Conservation (phyloP, 352 stramenopile genomes). For the Chrysophaeum taylorii region DNA sequence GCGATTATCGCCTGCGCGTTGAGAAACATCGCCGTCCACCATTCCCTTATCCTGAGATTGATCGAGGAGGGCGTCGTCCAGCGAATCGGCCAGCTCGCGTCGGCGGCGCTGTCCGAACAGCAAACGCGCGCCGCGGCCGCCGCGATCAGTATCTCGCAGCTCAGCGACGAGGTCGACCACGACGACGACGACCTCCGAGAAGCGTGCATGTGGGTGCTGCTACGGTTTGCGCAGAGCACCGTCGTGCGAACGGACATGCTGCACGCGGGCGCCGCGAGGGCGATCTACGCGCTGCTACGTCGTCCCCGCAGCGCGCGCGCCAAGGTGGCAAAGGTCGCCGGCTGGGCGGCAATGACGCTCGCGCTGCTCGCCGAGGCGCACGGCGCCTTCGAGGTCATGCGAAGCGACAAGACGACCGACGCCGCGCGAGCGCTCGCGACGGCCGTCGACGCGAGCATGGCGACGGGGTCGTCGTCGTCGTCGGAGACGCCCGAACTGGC, state of each 20-base stretch:
- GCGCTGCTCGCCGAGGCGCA: not conserved
- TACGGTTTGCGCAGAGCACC: not conserved
- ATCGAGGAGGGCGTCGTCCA: constrained; percentile 4
- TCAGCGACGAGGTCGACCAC: not conserved
- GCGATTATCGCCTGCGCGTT: not conserved
- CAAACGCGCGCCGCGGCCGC: not conserved
- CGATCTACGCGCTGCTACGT: not conserved
- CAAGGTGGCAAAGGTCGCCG: not conserved
- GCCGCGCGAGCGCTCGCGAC: not conserved
- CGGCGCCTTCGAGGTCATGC: not conserved
- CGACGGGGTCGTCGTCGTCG: no score
- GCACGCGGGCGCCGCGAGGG: not conserved
- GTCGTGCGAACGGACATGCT: not conserved
- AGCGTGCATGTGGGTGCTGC: not conserved
- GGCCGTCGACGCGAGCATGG: not conserved
- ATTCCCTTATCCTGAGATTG: not conserved
- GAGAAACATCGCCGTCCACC: not conserved
- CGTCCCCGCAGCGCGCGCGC: not conserved
- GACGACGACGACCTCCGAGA: not conserved
- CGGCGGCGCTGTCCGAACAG: not conserved
- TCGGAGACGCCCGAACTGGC: no score
- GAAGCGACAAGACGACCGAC: not conserved
- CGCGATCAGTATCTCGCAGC: not conserved
- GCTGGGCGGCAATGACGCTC: not conserved
- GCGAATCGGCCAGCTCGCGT: not conserved